phyloP scores from a whole-genome alignment of 2,329 filamentous ascomycete species.

The Microcyclosporella mali region DNA sequence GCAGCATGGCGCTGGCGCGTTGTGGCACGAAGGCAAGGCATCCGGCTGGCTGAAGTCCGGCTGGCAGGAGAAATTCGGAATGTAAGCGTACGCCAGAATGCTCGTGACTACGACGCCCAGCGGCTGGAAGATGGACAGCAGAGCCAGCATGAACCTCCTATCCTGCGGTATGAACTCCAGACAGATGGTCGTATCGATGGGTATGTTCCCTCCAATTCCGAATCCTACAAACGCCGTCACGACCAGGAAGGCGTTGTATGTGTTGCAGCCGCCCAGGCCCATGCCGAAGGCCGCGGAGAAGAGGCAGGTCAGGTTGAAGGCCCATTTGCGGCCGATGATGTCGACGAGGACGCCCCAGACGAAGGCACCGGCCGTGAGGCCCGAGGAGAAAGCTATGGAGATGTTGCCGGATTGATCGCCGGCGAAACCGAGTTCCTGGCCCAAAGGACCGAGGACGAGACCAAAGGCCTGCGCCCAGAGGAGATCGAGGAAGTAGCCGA shows the following conservation, averaged over 20 bases:
- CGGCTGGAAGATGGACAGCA: slow-evolving; percentile 52
- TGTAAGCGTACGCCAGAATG: slow-evolving; percentile 47
- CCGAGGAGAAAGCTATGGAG: slow-evolving; percentile 46
- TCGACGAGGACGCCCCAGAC: slow-evolving; percentile 53
- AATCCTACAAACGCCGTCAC: slow-evolving; percentile 51
- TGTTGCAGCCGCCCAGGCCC: slow-evolving; percentile 45
- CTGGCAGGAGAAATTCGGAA: slow-evolving; percentile 46
- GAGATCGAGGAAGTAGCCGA: slow-evolving; percentile 52
- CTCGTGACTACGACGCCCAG: slow-evolving; percentile 50
- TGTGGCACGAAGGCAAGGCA: slow-evolving; percentile 42
- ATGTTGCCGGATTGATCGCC: slow-evolving; percentile 43
- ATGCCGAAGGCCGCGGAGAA: slow-evolving; percentile 50
- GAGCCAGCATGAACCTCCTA: slow-evolving; percentile 47
- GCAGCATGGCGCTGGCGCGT: slow-evolving; percentile 31
- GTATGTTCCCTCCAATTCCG: slow-evolving; percentile 46
- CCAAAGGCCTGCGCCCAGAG: slow-evolving; percentile 56
- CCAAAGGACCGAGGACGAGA: slow-evolving; percentile 48
- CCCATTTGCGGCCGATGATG: slow-evolving; percentile 49
- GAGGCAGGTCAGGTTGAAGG: slow-evolving; percentile 55
- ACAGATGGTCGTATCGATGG: slow-evolving; percentile 51
- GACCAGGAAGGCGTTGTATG: slow-evolving; percentile 47
- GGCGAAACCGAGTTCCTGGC: slow-evolving; percentile 52
- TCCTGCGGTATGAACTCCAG: slow-evolving; percentile 51
- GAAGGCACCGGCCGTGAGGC: slow-evolving; percentile 51
- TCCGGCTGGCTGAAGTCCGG: slow-evolving; percentile 43